Evolutionary conservation across 176 grass and related monocot genomes (phyloP), one percentile per base, ranked within the genome.

Genomic region (Ensete glaucum): DNA sequence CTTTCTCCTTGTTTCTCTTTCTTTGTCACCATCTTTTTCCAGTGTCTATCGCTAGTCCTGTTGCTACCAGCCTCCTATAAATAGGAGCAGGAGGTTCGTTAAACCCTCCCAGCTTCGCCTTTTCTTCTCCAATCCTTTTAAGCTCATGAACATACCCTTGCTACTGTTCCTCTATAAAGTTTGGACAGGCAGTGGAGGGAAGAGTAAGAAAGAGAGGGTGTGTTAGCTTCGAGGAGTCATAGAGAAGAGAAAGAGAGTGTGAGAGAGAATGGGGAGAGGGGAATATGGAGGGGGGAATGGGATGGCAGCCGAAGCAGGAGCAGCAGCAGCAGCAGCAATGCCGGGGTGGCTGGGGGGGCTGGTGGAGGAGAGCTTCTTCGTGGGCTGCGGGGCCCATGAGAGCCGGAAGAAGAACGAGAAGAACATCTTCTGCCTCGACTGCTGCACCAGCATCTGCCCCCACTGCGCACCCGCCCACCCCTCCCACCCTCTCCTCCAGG

Each of bases 361-460:
- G 67, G 83, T 96, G 75, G 89, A 89, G 79, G 93, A 86, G 87
- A 89, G 76, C 79, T 96, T 96, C 87, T 96, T 96, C 85, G 87
- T 87, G 57, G 82, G 69, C n/a, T 96, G 93, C 78, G 68, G 16
- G 43, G 83, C 82, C 20, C 93, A 96, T 84, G 81, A 79, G 75
- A 77, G 81, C 73, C 67, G 59, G 60, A 96, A 92, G 93, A 96
- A 82, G 85, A 96, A 96, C 82, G 93, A 96, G 83, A 96, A 96
- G 89, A 96, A 96, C 87, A 90, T 96, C 82, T 96, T 96, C 78
- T 96, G 93, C 85, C 87, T 96, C n/a, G 81, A 84, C 21, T 96
- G 93, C 85, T 84, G 89, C 79, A 64, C 85, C 69, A 90, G 93
- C 85, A 80, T 96, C 80, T 96, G 93, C 85, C 87, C 83, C 24